Evolutionary conservation across 495 filamentous ascomycete genomes (phyloP).

Genomic region (Corynascus novoguineensis): DNA sequence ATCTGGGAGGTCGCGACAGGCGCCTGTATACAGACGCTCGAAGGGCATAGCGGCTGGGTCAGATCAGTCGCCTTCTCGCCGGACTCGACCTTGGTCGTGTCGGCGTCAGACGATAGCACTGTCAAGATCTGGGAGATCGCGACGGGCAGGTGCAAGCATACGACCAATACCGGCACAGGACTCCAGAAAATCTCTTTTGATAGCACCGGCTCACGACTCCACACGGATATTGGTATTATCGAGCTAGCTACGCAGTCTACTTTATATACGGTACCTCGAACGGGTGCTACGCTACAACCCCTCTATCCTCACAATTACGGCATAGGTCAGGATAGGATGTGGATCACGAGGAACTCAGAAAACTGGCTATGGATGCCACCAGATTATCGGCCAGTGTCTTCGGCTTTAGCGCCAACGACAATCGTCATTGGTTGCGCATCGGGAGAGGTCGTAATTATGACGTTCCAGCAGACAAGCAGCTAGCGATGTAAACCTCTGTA

Average conservation of each 20-base stretch:
- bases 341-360: not conserved
- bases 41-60: not conserved
- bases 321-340: not conserved
- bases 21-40: no score
- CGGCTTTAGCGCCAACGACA: not conserved
- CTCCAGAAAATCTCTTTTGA: not conserved
- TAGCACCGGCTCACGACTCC: not conserved
- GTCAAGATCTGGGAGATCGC: constrained; percentile 35
- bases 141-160: constrained; percentile 15
- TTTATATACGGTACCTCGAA: no score
- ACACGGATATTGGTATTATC: no score
- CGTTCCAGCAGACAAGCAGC: not conserved
- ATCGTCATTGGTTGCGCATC: not conserved
- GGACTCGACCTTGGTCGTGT: constrained; percentile 24
- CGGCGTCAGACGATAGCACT: constrained; percentile 29
- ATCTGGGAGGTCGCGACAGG: not conserved
- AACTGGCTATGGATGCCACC: not conserved
- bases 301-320: not conserved
- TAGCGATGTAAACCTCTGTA: not conserved
- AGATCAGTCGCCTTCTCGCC: constrained; percentile 10
- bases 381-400: not conserved
- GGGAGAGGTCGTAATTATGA: not conserved
- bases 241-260: no score
- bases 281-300: not conserved
- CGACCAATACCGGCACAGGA: not conserved